Conservation (phyloP, 2,329 filamentous ascomycete genomes). For the Aspergillus flavus region DNA sequence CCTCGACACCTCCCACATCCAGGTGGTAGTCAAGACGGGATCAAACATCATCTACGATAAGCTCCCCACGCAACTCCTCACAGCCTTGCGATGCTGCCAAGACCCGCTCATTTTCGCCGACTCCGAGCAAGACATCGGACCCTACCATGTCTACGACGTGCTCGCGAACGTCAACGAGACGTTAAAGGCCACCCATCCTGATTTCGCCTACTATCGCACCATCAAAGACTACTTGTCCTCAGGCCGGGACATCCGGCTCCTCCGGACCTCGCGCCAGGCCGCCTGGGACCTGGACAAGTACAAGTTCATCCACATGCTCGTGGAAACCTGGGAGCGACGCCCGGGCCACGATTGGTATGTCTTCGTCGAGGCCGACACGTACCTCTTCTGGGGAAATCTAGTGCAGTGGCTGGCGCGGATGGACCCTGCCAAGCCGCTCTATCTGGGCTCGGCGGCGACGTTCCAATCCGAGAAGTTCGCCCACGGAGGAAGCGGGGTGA, state of each 20-base stretch:
- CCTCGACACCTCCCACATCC: slow-evolving; percentile 50
- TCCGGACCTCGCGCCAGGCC: slow-evolving; percentile 32
- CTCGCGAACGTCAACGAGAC: slow-evolving; percentile 42
- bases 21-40: slow-evolving; percentile 61
- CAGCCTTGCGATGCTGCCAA: slow-evolving; percentile 52
- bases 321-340: slow-evolving; percentile 55
- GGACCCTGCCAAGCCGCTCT: slow-evolving; percentile 48
- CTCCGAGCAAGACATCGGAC: slow-evolving; percentile 34
- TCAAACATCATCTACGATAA: slow-evolving; percentile 57
- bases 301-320: slow-evolving; percentile 63
- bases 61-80: slow-evolving; percentile 59
- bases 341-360: slow-evolving; percentile 62
- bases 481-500: slow-evolving; percentile 59
- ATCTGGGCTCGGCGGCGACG: slow-evolving; percentile 55
- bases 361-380: slow-evolving; percentile 62
- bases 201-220: slow-evolving; percentile 53
- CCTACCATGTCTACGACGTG: slow-evolving; percentile 35
- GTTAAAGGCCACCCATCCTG: slow-evolving; percentile 46
- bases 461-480: slow-evolving; percentile 51
- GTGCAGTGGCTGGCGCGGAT: slow-evolving; percentile 52
- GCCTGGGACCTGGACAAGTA: slow-evolving; percentile 63
- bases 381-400: slow-evolving; percentile 58
- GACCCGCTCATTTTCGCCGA: slow-evolving; percentile 54
- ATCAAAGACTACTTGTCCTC: slow-evolving; percentile 49
- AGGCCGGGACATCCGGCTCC: slow-evolving; percentile 50